Conservation (phyloP, 176 grass and related monocot genomes). For the Oryza longistaminata region DNA sequence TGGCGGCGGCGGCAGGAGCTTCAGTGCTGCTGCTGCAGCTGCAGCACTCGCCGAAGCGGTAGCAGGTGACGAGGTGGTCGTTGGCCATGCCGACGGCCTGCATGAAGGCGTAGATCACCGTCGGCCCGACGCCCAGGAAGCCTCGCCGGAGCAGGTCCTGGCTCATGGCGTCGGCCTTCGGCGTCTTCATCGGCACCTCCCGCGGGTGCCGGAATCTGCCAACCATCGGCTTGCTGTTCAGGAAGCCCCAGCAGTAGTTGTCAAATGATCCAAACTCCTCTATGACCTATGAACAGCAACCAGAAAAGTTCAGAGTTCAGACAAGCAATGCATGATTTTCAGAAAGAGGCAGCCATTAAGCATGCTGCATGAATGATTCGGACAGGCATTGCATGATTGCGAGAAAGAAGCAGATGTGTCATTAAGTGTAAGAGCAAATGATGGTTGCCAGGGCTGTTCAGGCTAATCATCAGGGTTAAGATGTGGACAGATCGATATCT, state of each 20-base stretch:
- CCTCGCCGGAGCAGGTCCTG: conserved; percentile 82
- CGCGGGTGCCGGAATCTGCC: conserved; percentile 67
- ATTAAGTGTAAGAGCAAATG: conserved; percentile 10
- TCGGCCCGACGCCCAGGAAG: conserved; percentile 81
- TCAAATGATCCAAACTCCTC: conserved; percentile 93
- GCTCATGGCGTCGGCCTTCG: conserved; percentile 85
- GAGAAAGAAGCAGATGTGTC: conserved; percentile 6
- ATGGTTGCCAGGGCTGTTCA: conserved; percentile 14
- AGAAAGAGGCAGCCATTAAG: conserved; percentile 13
- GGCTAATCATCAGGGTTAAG: conserved; percentile 23
- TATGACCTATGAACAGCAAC: conserved; percentile 56
- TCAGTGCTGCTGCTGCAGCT: not conserved
- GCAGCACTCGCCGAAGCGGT: conserved; percentile 71
- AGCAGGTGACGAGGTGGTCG: conserved; percentile 84
- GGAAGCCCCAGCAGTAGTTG: conserved; percentile 88
- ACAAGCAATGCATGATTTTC: not conserved
- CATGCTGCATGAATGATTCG: conserved; percentile 8
- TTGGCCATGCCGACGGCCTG: conserved; percentile 91
- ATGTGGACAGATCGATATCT: conserved; percentile 18
- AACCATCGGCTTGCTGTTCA: conserved; percentile 60
- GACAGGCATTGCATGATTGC: not conserved
- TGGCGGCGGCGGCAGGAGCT: not conserved
- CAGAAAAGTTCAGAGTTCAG: conserved; percentile 22
- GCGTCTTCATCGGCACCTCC: conserved; percentile 80
- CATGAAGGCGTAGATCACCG: conserved; percentile 97